Evolutionary conservation across 768 basidiomycete species (phyloP).

Genomic region (Tulasnella sp.): DNA sequence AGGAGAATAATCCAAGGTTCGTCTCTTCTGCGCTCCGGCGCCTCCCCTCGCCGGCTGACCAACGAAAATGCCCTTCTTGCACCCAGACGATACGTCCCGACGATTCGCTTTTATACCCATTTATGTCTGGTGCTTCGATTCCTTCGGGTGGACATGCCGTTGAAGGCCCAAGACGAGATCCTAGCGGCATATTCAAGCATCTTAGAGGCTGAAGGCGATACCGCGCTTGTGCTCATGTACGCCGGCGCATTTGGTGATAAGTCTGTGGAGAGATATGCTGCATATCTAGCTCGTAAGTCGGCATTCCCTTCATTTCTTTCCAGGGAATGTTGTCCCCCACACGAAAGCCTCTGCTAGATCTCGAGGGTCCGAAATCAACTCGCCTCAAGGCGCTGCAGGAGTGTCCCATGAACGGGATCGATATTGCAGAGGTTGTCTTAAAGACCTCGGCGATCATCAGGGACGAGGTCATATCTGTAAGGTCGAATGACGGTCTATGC

Average conservation of each 20-base stretch:
- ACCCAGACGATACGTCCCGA: background rate
- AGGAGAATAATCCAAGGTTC: slow-evolving; percentile 20
- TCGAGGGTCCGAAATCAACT: too few species aligned
- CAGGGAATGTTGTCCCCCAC: background rate
- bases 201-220: slow-evolving; percentile 73
- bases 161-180: slow-evolving; percentile 64
- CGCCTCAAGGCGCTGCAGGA: slow-evolving; percentile 47
- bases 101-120: slow-evolving; percentile 78
- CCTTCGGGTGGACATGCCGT: slow-evolving; percentile 64
- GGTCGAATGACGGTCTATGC: slow-evolving; percentile 53
- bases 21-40: slow-evolving; percentile 45
- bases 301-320: background rate
- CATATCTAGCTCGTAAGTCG: slow-evolving; percentile 55
- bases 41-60: too few species aligned
- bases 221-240: slow-evolving; percentile 86
- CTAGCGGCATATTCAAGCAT: slow-evolving; percentile 82
- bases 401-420: slow-evolving; percentile 74
- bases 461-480: slow-evolving; percentile 22
- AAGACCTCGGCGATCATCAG: slow-evolving; percentile 53
- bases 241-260: slow-evolving; percentile 83
- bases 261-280: slow-evolving; percentile 82
- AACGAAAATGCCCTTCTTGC: background rate
- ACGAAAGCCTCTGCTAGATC: background rate
- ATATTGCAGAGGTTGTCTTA: slow-evolving; percentile 67
- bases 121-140: slow-evolving; percentile 79